phyloP scores from a whole-genome alignment of 495 filamentous ascomycete genomes.

The Hypoxylon cercidicola region DNA sequence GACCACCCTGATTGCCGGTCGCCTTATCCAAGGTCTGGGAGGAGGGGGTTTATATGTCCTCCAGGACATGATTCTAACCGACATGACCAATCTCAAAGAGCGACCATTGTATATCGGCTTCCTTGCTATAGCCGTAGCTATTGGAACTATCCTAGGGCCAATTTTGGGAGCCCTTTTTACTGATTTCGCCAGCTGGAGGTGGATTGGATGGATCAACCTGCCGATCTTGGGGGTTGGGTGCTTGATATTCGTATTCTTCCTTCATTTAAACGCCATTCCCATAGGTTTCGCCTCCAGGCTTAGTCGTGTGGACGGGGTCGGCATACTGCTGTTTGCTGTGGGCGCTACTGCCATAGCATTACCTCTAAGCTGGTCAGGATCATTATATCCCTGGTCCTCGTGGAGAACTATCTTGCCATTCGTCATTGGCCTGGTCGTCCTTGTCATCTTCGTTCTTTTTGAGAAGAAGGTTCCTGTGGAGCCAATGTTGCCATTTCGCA shows the following conservation, averaged over 20 bases:
- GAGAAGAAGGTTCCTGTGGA: conserved; percentile 32
- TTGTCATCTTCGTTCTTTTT: conserved; percentile 45
- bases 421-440: conserved; percentile 38
- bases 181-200: conserved; percentile 1
- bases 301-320: conserved; percentile 52
- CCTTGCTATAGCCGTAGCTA: conserved; percentile 42
- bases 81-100: conserved; percentile 52
- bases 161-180: conserved; percentile 45
- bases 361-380: conserved; percentile 49
- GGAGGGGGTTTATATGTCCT: conserved; percentile 77
- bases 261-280: not conserved
- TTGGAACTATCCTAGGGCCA: conserved; percentile 43
- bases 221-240: too few species aligned
- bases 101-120: conserved; percentile 47
- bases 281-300: not conserved
- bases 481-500: conserved; percentile 44
- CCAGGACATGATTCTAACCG: conserved; percentile 77
- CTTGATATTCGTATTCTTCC: too few species aligned
- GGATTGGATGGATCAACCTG: conserved; percentile 51
- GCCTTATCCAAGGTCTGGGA: conserved; percentile 76
- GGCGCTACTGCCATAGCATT: conserved; percentile 37
- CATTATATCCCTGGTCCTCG: conserved; percentile 49
- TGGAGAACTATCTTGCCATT: conserved; percentile 48
- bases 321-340: conserved; percentile 47
- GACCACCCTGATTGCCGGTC: conserved; percentile 71